phyloP scores from a whole-genome alignment of 2,329 filamentous ascomycete species.

The Dactylellina cionopaga region DNA sequence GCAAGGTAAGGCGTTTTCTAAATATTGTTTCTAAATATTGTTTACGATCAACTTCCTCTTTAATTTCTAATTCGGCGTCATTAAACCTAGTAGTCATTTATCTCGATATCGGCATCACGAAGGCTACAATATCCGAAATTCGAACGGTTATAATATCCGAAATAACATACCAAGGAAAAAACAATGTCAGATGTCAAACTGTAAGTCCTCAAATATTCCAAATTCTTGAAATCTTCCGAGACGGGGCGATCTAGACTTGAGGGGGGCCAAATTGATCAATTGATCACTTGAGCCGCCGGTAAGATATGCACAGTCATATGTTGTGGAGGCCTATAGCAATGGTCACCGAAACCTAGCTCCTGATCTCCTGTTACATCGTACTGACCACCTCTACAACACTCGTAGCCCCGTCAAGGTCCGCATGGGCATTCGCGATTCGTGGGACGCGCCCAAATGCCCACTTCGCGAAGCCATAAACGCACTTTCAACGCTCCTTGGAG shows the following conservation, averaged over 20 bases:
- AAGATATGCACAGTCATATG: neutral
- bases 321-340: constrained; percentile 5
- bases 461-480: constrained; percentile 39
- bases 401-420: constrained; percentile 48
- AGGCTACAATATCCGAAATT: neutral
- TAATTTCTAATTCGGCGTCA: neutral
- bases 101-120: neutral
- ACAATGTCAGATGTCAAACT: constrained; percentile 42
- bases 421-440: constrained; percentile 48
- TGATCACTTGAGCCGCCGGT: constrained; percentile 20
- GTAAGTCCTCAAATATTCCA: constrained; percentile 30
- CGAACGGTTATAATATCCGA: neutral
- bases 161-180: neutral
- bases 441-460: constrained; percentile 42
- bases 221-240: no score
- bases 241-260: no score
- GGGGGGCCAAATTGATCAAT: constrained; percentile 4
- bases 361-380: neutral
- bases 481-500: constrained; percentile 29
- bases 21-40: neutral
- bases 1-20: neutral
- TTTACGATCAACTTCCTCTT: neutral
- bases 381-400: constrained; percentile 12
- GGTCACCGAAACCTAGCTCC: constrained; percentile 7
- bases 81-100: constrained; percentile 2